Evolutionary conservation across 176 grass and related monocot genomes (phyloP).

Genomic region (Musa beccarii): DNA sequence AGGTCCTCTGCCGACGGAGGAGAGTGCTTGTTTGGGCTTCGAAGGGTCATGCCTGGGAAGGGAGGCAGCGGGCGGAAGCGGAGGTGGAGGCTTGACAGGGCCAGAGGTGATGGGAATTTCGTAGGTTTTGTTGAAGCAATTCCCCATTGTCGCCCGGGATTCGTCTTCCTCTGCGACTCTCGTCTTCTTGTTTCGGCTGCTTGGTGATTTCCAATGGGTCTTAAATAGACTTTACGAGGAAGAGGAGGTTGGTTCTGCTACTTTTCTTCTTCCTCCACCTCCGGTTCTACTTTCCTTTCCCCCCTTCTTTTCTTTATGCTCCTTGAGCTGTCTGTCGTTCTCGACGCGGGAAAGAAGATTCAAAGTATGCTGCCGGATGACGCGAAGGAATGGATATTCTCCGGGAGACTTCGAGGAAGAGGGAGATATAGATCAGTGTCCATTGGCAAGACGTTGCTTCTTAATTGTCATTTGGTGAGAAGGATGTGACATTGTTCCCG

Average conservation of each 20-base stretch:
- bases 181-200: background rate
- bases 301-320: background rate
- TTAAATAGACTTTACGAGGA: background rate
- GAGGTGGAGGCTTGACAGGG: background rate
- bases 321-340: background rate
- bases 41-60: background rate
- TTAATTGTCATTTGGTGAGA: background rate
- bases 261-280: background rate
- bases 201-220: background rate
- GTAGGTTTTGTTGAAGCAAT: background rate
- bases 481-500: background rate
- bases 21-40: background rate
- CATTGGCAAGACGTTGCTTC: background rate
- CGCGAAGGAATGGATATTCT: conserved; percentile 1
- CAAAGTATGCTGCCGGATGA: background rate
- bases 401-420: background rate
- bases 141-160: background rate
- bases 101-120: conserved; percentile 1
- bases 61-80: background rate
- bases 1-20: background rate
- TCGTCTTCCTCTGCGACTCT: no score
- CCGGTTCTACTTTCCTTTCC: background rate
- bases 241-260: background rate
- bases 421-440: background rate
- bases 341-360: background rate